These are phyloP conservation scores for Aspergillus phoenicis DNA, from an alignment of 2,329 filamentous ascomycete species.

Conservation along the genomic window DNA sequence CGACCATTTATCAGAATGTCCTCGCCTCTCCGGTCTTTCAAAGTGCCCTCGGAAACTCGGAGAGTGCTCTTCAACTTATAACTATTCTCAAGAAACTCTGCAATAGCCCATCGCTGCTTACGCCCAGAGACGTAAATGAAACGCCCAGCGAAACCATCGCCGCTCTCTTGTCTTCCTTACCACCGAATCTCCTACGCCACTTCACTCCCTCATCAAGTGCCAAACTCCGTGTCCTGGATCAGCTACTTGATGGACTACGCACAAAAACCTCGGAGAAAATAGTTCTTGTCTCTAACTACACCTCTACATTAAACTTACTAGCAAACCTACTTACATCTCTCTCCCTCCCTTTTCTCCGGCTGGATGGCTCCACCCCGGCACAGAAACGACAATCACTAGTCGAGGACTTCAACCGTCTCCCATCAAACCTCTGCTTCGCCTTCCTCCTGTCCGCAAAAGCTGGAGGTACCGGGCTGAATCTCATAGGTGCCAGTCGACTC, in stretches of 20 bases:
- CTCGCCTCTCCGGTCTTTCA: conserved; percentile 67
- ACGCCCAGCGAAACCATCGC: conserved; percentile 51
- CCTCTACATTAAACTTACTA: conserved; percentile 69
- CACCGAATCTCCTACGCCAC: conserved; percentile 55
- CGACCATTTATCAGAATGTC: conserved; percentile 63
- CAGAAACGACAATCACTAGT: conserved; percentile 68
- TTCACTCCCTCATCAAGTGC: conserved; percentile 62
- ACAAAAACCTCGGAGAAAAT: conserved; percentile 68
- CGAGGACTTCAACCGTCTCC: conserved; percentile 67
- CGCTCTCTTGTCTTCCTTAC: conserved; percentile 56
- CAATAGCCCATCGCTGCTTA: conserved; percentile 68
- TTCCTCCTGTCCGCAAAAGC: conserved; percentile 74
- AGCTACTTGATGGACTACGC: conserved; percentile 63
- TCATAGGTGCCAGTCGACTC: conserved; percentile 70
- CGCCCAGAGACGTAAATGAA: conserved; percentile 52
- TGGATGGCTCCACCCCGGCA: conserved; percentile 68
- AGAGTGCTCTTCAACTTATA: conserved; percentile 68
- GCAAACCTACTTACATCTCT: conserved; percentile 62
- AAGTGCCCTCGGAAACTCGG: conserved; percentile 62
- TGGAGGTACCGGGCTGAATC: conserved; percentile 69
- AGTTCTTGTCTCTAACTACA: conserved; percentile 76
- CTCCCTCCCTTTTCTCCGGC: conserved; percentile 64
- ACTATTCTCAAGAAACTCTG: conserved; percentile 74
- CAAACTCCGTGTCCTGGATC: conserved; percentile 69
- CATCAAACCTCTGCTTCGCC: conserved; percentile 61